These are phyloP conservation scores for Vitis rupestris DNA, from an alignment of 164 flowering plant genomes.

Conservation along the genomic window DNA sequence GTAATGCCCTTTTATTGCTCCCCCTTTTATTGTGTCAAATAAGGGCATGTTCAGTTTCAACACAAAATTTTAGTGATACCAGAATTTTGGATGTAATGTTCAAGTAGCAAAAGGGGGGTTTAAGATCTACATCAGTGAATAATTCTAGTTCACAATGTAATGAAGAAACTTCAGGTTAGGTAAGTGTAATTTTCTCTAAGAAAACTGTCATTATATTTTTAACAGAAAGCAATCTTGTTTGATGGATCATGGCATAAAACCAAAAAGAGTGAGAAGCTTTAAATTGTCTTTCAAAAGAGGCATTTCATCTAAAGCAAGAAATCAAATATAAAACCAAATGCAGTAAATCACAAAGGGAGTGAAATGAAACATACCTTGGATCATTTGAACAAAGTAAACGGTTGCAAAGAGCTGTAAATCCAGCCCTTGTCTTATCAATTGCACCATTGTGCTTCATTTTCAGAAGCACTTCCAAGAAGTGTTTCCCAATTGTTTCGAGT, in stretches of 20 bases:
- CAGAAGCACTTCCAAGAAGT: slow-evolving; percentile 90
- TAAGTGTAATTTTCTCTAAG: too few species aligned
- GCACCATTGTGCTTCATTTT: slow-evolving; percentile 99
- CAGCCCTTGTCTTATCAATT: slow-evolving; percentile 98
- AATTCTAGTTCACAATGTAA: too few species aligned
- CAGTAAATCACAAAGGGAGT: slow-evolving; percentile 1
- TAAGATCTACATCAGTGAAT: too few species aligned
- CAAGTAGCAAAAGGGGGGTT: too few species aligned
- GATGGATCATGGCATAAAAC: background rate
- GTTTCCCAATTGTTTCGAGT: slow-evolving; percentile 81
- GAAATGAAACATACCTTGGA: slow-evolving; percentile 55
- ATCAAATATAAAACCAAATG: background rate
- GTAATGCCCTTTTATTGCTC: too few species aligned
- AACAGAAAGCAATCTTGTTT: background rate
- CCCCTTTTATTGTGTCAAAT: too few species aligned
- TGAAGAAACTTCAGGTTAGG: too few species aligned
- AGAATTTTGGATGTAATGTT: too few species aligned
- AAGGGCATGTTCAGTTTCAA: too few species aligned
- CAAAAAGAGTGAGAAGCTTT: background rate
- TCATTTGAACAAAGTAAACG: slow-evolving; percentile 96
- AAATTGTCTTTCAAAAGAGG: background rate
- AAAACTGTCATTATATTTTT: too few species aligned
- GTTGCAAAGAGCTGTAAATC: slow-evolving; percentile 97
- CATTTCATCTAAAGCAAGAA: background rate
- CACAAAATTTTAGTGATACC: too few species aligned